These are phyloP conservation scores for Neohortaea acidophila DNA, from an alignment of 495 filamentous ascomycete genomes.

Conservation along the genomic window DNA sequence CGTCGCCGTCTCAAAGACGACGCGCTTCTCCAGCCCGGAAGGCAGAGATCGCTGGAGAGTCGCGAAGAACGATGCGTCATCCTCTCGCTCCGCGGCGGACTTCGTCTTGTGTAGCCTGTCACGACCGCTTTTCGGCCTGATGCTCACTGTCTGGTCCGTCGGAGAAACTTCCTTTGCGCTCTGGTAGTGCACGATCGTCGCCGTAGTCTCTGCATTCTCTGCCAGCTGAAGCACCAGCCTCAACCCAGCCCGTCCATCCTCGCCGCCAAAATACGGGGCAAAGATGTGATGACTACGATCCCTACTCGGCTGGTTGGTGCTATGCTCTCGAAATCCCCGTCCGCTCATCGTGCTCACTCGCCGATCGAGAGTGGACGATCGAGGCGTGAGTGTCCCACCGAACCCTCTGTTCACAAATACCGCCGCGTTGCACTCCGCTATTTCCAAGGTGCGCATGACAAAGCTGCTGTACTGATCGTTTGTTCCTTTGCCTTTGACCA, in stretches of 20 bases:
- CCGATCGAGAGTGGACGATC: conserved; percentile 28
- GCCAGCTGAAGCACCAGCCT: conserved; percentile 68
- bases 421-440: conserved; percentile 51
- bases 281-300: conserved; percentile 74
- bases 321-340: conserved; percentile 28
- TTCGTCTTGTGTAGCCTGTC: not conserved
- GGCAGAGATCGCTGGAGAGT: conserved; percentile 48
- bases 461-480: conserved; percentile 22
- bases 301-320: conserved; percentile 32
- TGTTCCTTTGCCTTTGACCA: conserved; percentile 24
- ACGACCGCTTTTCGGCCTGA: conserved; percentile 16
- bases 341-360: conserved; percentile 43
- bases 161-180: too few relatives aligned
- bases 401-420: conserved; percentile 69
- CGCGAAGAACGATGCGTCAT: conserved; percentile 48
- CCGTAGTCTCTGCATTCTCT: conserved; percentile 60
- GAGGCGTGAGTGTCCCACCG: conserved; percentile 34
- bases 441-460: conserved; percentile 46
- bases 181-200: conserved; percentile 49
- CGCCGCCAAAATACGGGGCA: conserved; percentile 72
- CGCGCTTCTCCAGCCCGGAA: conserved; percentile 38
- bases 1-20: conserved; percentile 38
- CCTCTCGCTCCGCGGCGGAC: conserved; percentile 7
- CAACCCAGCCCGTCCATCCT: conserved; percentile 70
- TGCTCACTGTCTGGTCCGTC: not conserved